Evolutionary conservation across 108 stramenopile genomes (phyloP).

Genomic region (Asterionellopsis glacialis): DNA sequence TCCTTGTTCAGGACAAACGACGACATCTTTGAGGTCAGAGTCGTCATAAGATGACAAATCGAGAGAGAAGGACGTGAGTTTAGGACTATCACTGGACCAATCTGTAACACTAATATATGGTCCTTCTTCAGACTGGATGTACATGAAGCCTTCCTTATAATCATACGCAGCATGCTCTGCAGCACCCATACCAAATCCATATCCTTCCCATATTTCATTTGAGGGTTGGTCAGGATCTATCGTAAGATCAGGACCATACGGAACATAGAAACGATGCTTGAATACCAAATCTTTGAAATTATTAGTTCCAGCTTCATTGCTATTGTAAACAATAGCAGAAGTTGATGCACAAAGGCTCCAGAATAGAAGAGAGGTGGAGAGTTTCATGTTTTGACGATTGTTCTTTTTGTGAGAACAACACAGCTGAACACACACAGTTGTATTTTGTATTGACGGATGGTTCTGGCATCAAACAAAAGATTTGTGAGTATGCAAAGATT

Average conservation of each 20-base stretch:
- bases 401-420: too few relatives aligned
- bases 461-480: too few relatives aligned
- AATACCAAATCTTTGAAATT: conserved; percentile 6
- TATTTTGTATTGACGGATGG: too few relatives aligned
- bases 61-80: conserved; percentile 8
- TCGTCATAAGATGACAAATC: conserved; percentile 7
- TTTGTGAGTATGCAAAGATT: too few relatives aligned
- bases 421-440: too few relatives aligned
- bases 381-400: too few relatives aligned
- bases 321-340: too few relatives aligned
- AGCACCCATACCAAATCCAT: conserved; percentile 42
- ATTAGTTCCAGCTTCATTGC: neutral
- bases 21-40: conserved; percentile 13
- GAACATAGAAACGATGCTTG: conserved; percentile 15
- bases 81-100: conserved; percentile 18
- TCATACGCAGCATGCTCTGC: conserved; percentile 34
- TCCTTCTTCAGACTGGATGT: conserved; percentile 34
- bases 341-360: too few relatives aligned
- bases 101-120: conserved; percentile 38
- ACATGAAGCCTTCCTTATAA: conserved; percentile 31
- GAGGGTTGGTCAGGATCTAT: conserved; percentile 6
- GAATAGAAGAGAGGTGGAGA: too few relatives aligned
- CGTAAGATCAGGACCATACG: conserved; percentile 22
- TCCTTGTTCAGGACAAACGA: conserved; percentile 25
- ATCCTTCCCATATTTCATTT: conserved; percentile 22